Evolutionary conservation across 2,329 filamentous ascomycete genomes (phyloP).

Genomic region (Gnomoniopsis sp.): DNA sequence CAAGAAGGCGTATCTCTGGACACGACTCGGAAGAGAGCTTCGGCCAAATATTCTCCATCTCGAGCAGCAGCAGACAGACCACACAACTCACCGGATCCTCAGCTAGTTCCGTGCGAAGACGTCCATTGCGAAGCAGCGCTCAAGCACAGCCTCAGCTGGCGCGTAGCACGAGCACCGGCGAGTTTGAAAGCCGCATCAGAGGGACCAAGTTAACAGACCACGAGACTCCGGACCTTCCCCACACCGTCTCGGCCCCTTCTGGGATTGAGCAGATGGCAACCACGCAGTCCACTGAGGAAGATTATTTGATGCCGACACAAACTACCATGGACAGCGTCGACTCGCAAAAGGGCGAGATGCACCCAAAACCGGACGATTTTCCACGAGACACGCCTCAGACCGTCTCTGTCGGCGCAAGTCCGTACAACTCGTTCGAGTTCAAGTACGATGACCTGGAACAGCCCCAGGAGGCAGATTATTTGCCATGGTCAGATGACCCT

Average conservation of each 20-base stretch:
- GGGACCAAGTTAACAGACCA: conserved; percentile 24
- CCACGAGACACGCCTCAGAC: conserved; percentile 9
- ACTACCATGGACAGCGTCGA: conserved; percentile 35
- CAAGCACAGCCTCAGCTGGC: conserved; percentile 4
- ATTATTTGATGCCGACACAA: conserved; percentile 39
- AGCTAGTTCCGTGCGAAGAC: conserved; percentile 23
- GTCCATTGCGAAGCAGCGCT: not conserved
- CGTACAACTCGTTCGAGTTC: conserved; percentile 32
- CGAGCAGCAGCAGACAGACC: conserved; percentile 43
- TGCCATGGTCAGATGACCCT: conserved; percentile 56
- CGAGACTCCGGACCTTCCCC: not conserved
- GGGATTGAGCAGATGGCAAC: conserved; percentile 19
- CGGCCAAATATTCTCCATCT: conserved; percentile 56
- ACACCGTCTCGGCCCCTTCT: conserved; percentile 1
- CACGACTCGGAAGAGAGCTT: conserved; percentile 60
- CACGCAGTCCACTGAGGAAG: conserved; percentile 25
- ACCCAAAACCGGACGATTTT: conserved; percentile 14
- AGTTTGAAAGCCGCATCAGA: conserved; percentile 45
- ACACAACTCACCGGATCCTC: conserved; percentile 36
- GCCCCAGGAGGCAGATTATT: conserved; percentile 55
- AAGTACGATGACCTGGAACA: conserved; percentile 33
- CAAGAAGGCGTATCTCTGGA: conserved; percentile 31
- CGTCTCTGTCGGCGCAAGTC: conserved; percentile 21
- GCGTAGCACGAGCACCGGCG: conserved; percentile 29
- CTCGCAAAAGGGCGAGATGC: conserved; percentile 9